Base-by-base conservation (phyloP, 208 protist genomes). In the Trypanosoma cruzi region DNA sequence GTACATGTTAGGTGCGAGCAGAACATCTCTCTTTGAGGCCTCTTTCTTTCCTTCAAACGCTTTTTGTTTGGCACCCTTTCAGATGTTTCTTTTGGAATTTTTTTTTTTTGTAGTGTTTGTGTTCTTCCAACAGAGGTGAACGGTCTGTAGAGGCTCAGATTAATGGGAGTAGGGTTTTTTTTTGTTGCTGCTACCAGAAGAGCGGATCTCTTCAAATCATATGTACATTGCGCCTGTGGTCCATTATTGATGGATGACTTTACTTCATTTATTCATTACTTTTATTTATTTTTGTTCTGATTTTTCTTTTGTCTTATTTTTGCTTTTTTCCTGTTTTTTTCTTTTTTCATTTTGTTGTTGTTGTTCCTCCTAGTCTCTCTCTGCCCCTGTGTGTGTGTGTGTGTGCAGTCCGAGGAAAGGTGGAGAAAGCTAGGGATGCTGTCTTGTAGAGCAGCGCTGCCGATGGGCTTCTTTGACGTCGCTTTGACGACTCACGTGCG, bases 311-410 rank as follows among this genome's bases (percentile, higher is more conserved):
- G 36, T 40, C 18, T 44, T 44, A 3, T 16, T 44, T 14, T 14
- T 44, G 40, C 40, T 44, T 44, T 4, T 7, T 13, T 44, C 18
- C 11, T 14, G 1, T 44, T 13, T 14, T 44, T 14, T 16, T 1
- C 8, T 14, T 16, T 44, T 16, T 44, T 44, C 40, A 44, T 7
- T 16, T 40, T 40, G 10, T 40, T 40, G 6, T 40, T 40, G 36
- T 10, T 40, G 16, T 5, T 64, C 2, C 7, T 5, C 18, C 14
- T 8, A 26, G 6, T 62, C 16, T 28, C 26, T 29, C 64, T 32
- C 52, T 67, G 49, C n/a, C 58, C 50, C 8, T 20, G 14, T 53
- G 26, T 71, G 66, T 73, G 40, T 71, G 20, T 71, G 46, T 64
- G 14, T 2, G 13, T 70, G 37, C 31, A 48, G 8, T 24, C 2